Evolutionary conservation across 345 rosid genomes (phyloP), one percentile per base, ranked within the genome.

Genomic region (Lepidium sativum): DNA sequence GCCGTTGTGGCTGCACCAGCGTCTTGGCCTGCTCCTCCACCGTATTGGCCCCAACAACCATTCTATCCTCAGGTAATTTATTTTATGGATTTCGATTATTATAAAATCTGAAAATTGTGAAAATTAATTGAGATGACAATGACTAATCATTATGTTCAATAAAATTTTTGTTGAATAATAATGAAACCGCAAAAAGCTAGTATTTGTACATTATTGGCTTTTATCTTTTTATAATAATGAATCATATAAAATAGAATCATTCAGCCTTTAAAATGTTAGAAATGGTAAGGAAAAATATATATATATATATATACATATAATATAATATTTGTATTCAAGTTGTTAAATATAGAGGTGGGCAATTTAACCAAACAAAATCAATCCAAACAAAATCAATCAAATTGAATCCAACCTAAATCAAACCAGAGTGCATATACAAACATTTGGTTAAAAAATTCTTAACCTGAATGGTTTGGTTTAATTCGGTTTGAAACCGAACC

Each of bases 21-120:
- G 32, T 74, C 71, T 33, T 49, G 84, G 41, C 84, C 96, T 79
- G 71, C 45, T 14, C 78, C 73, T 32, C 75, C 77, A 1, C 79
- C 71, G 4, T 87, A 63, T 15, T 94, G 99, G 99, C 91, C 73
- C 54, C 88, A 78, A 34, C 85, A 60, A 52, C 63, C 67, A 51
- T 35, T 58, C 7, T 73, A 67, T 47, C 68, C 59, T 29, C 77
- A 73, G 77, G 77, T 71, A 57, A 57, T 48, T 61, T 21, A 52
- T 15, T 31, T 52, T 15, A n/a, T 39, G 23, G 9, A 6, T 49
- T 49, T 25, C 11, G 1, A 27, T 50, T 29, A 8, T 11, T 54
- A 27, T 3, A 6, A 10, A 4, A 15, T 34, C 32, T 23, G 32
- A 52, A 41, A 15, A 7, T 54, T 20, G 6, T 2, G 15, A 33